Base-by-base conservation (phyloP, 805 yeast species). In the Wickerhamomyces chaumierensis region DNA sequence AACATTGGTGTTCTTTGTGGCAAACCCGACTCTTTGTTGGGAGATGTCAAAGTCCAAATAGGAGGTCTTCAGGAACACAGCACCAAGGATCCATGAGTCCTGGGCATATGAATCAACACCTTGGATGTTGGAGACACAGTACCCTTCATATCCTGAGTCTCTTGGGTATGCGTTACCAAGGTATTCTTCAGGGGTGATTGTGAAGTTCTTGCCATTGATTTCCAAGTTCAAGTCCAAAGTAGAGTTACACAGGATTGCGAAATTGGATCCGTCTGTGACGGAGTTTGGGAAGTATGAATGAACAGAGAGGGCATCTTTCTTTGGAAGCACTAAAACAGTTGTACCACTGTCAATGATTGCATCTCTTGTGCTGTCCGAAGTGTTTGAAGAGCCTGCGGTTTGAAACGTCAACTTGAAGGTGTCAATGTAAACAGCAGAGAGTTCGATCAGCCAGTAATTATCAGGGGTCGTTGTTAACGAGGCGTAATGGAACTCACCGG, bases 301-400 rank as follows among this genome's bases (percentile, higher is more conserved):
- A 14, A 78, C 39, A 18, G 44, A 59, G 32, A 63, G 41, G 2
- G 84, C 83, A 49, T 78, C 84, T 18, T 54, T 59, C 12, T 67
- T 55, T 5, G 81, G 75, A 33, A 76, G 55, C 3, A 73, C 72
- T 19, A 78, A 55, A 3, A 79, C 69, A 0, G 84, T 78, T 3
- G 85, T 77, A 18, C 85, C 86, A 6, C 81, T 72, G 52, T 78
- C 86, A 17, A 78, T 60, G 21, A 78, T 63, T 6, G 75, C 78
- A 3, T 53, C 43, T 49, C 71, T 58, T n/a, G 57, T 27, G 3
- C 37, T 21, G 3, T 48, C 42, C 7, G 55, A 35, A 35, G 46
- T 41, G 5, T 13, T 18, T 3, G 29, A 33, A 21, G 46, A 19
- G 12, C 37, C 19, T 13, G 48, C 35, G 6, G 52, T 45, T 21